phyloP scores from a whole-genome alignment of 116 monocot species.

The Papilionanthe hybrid region DNA sequence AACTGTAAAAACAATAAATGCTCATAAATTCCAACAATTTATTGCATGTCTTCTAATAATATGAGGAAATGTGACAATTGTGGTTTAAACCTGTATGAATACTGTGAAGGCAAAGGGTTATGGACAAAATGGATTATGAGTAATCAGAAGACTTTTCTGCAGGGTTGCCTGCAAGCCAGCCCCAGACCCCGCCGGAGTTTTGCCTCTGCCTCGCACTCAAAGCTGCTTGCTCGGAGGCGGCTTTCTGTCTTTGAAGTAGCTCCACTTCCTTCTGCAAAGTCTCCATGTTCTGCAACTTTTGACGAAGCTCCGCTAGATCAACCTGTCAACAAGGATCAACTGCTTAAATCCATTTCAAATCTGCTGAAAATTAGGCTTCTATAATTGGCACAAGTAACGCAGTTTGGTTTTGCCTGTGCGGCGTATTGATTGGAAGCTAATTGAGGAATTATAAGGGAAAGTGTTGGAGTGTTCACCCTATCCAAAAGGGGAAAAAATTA shows the following conservation, averaged over 20 bases:
- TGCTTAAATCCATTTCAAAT: background rate
- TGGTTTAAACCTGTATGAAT: conserved; percentile 4
- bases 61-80: background rate
- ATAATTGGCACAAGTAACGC: too few species aligned
- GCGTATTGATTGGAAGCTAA: too few species aligned
- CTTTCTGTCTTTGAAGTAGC: conserved; percentile 75
- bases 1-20: background rate
- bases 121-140: background rate
- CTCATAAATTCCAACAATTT: background rate
- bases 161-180: conserved; percentile 84
- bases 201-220: conserved; percentile 65
- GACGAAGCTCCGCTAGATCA: conserved; percentile 85
- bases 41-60: background rate
- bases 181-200: conserved; percentile 82
- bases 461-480: too few species aligned
- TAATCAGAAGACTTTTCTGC: conserved; percentile 28
- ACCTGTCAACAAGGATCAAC: conserved; percentile 36
- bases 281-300: conserved; percentile 81
- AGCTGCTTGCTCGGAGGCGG: conserved; percentile 74
- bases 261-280: conserved; percentile 84
- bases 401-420: too few species aligned
- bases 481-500: too few species aligned
- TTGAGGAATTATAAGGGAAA: too few species aligned
- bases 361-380: background rate
- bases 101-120: background rate